Evolutionary conservation across 768 basidiomycete species (phyloP), one percentile per base, ranked within the genome.

Genomic region (Omphalotus guepiniiformis): DNA sequence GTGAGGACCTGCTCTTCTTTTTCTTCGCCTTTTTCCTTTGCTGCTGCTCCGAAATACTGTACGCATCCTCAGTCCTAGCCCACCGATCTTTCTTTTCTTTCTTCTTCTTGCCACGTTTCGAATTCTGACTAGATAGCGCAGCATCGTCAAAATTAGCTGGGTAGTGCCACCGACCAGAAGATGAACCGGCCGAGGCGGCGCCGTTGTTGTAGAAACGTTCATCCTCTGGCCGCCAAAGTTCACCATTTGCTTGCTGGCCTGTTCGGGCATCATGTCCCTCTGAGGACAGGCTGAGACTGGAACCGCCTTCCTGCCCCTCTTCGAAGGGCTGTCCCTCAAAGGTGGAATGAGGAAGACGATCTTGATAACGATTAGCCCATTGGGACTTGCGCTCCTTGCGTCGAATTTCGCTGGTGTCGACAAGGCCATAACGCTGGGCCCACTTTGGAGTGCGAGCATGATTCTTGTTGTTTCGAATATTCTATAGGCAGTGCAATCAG

Each of bases 381-480:
- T 90, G 86, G 37, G 84, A 89, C 62, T 85, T 87, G 51, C 75
- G 78, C 59, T 85, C 78, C 47, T 86, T 83, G 59, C 93, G 86
- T 55, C 79, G 75, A 60, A 88, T 83, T 55, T 85, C 82, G 28
- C 82, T 72, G 19, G 80, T 83, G 63, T 93, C 82, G 53, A 97
- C 82, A 37, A 97, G 86, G 30, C 94, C 94, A 63, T 91, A 91
- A 53, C 85, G 79, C 65, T 88, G 74, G 0, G 85, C 86, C 94
- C 94, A 97, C 66, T 96, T 94, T 16, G 94, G 94, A n/a, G 94
- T 96, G 36, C 94, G 83, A 12, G 77, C 74, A 61, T 88, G 79
- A 57, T 82, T 94, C 74, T 94, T 91, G 74, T 97, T 97, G 70
- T 96, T 97, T 48, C 94, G 76, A 54, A 97, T 83, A 66, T 96